Percentiles rank a stretch among this genome's conserved stretches.
phyloP scores from a whole-genome alignment of 2,329 filamentous ascomycete species.

The Ustilaginoidea virens region DNA sequence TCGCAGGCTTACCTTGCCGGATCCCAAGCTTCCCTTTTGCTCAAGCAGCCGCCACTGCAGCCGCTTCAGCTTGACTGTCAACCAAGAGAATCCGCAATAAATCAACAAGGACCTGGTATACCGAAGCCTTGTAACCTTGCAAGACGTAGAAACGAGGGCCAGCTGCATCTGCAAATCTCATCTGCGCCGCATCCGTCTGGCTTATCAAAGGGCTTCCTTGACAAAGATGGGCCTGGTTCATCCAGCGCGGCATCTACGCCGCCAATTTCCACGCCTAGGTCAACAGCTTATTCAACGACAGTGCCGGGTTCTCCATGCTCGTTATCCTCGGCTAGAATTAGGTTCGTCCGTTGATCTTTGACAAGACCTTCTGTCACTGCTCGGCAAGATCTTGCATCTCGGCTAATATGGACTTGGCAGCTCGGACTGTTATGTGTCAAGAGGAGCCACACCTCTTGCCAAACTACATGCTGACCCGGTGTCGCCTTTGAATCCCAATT shows the following conservation, averaged over 20 bases:
- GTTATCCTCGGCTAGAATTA: too few species aligned
- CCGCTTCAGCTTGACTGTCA: not conserved
- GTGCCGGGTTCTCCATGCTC: too few species aligned
- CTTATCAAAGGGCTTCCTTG: not conserved
- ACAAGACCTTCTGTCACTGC: too few species aligned
- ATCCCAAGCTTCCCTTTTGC: conserved; percentile 1
- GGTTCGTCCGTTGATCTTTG: too few species aligned
- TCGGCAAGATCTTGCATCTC: too few species aligned
- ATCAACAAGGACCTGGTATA: not conserved
- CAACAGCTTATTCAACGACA: too few species aligned
- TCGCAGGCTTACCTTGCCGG: conserved; percentile 3
- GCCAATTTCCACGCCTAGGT: too few species aligned
- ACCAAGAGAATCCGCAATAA: not conserved
- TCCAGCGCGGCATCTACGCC: not conserved
- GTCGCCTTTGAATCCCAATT: not conserved
- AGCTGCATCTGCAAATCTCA: conserved; percentile 1
- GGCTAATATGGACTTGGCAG: too few species aligned
- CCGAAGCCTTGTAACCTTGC: not conserved
- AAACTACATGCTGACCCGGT: not conserved
- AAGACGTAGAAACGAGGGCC: not conserved
- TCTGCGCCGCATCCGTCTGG: not conserved
- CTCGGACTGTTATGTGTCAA: too few species aligned
- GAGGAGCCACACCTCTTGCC: too few species aligned
- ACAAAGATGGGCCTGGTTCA: not conserved
- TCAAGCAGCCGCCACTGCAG: not conserved